Base-by-base conservation (phyloP, 257 asterid species). In the Salvia hispanica region DNA sequence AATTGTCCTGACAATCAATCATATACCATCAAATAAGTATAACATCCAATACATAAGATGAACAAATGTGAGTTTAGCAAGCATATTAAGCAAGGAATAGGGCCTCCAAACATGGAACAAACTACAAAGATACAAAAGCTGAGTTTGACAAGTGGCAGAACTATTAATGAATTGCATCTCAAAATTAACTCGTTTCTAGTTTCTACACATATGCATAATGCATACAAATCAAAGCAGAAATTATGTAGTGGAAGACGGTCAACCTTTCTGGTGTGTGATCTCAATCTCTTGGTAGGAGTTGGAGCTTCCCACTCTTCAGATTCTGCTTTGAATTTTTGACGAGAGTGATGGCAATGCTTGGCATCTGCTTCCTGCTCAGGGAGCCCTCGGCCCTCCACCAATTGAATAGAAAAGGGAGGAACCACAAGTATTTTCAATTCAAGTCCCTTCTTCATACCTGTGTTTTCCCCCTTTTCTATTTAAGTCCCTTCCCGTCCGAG, bases 331-430 rank as follows among this genome's bases (percentile, higher is more conserved):
- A 6, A 66, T 8, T 74, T 53, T 4, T 2, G 3, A 64, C 73
- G 4, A 58, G 58, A 48, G 62, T 73, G 2, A 39, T 12, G n/a
- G 36, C 78, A 37, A 74, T 31, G 74, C 61, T 70, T 70, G 3
- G 67, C 67, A 61, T 69, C 67, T 69, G 74, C 61, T 57, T 44
- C 7, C 53, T 42, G 4, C 37, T n/a, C 2, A 39, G 25, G 54
- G 46, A 43, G 37, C 46, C 72, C 57, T n/a, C n/a, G n/a, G n/a
- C n/a, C n/a, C n/a, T n/a, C n/a, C n/a, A n/a, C n/a, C n/a, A n/a
- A n/a, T n/a, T n/a, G n/a, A n/a, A n/a, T n/a, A n/a, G n/a, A n/a
- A n/a, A n/a, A n/a, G n/a, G n/a, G n/a, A n/a, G n/a, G n/a, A 18
- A 25, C 31, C 31, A 25, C 31, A 25, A 25, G 31, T 25, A 25